Percentiles rank a stretch among this genome's conserved stretches.
phyloP scores from a whole-genome alignment of 345 rosid genomes.

The Salix arbutifolia region DNA sequence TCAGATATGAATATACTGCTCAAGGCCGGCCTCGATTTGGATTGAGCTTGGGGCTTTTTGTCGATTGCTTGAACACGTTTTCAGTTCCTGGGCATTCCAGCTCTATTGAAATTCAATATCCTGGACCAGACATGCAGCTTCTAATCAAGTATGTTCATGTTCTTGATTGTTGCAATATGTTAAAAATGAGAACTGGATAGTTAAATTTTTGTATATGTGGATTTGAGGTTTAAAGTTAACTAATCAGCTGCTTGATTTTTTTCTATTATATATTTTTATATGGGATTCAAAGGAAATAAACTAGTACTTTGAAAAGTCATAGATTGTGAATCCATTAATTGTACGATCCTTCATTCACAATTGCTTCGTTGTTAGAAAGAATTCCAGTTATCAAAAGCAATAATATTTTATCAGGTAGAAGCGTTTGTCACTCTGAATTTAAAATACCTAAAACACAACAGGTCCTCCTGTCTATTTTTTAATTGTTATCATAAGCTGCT shows the following conservation, averaged over 20 bases:
- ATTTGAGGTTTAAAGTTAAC: not conserved
- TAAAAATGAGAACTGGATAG: not conserved
- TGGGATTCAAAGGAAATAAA: not conserved
- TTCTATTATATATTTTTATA: not conserved
- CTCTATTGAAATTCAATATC: constrained; percentile 72
- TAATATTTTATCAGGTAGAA: not conserved
- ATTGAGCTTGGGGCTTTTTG: constrained; percentile 78
- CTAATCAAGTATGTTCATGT: constrained; percentile 65
- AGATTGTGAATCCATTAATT: not conserved
- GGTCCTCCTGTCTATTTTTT: not conserved
- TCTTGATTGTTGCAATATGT: not conserved
- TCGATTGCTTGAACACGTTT: constrained; percentile 87
- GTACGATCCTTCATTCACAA: not conserved
- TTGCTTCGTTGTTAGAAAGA: not conserved
- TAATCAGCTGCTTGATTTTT: not conserved
- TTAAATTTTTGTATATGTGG: not conserved
- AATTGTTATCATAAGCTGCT: not conserved
- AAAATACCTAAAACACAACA: not conserved
- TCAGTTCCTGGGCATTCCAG: constrained; percentile 68
- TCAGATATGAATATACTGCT: constrained; percentile 56
- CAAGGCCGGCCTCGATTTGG: constrained; percentile 82
- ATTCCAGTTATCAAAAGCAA: not conserved
- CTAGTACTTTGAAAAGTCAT: not conserved
- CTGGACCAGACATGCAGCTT: constrained; percentile 97
- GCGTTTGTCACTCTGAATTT: not conserved